phyloP scores from a whole-genome alignment of 345 rosid species.

The Populus ilicifolia region DNA sequence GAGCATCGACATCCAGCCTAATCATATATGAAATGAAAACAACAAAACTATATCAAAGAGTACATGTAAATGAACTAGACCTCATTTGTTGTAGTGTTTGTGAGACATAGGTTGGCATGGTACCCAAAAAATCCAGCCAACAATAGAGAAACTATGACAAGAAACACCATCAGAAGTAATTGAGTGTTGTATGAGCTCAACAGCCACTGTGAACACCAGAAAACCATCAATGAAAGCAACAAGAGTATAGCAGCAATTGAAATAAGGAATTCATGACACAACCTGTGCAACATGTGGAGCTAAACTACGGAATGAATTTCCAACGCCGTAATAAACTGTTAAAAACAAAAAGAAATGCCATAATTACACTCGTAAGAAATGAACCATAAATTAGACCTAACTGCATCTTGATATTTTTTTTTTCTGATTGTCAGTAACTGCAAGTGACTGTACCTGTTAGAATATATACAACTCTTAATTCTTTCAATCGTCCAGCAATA shows the following conservation, averaged over 20 bases:
- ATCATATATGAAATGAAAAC: background rate
- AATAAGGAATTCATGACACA: constrained; percentile 1
- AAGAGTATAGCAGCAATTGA: background rate
- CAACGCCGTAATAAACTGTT: constrained; percentile 81
- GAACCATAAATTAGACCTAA: constrained; percentile 6
- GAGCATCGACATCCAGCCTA: too few relatives aligned
- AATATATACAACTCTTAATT: constrained; percentile 47
- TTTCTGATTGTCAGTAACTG: background rate
- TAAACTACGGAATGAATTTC: constrained; percentile 58
- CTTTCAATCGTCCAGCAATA: constrained; percentile 71
- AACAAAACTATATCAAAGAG: background rate
- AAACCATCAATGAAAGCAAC: constrained; percentile 1
- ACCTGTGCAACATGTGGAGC: constrained; percentile 78
- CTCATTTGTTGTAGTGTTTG: constrained; percentile 93
- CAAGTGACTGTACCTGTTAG: constrained; percentile 47
- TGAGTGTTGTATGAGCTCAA: constrained; percentile 77
- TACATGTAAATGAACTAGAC: constrained; percentile 20
- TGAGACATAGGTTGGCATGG: constrained; percentile 70
- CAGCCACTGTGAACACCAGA: constrained; percentile 66
- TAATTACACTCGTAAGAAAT: constrained; percentile 4
- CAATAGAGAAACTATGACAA: constrained; percentile 67
- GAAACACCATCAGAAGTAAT: constrained; percentile 82
- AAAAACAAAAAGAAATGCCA: constrained; percentile 11
- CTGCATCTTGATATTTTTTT: background rate
- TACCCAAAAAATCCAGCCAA: constrained; percentile 82